phyloP scores from a whole-genome alignment of 78 protist genomes.

The Dictyostelium capitatum region DNA sequence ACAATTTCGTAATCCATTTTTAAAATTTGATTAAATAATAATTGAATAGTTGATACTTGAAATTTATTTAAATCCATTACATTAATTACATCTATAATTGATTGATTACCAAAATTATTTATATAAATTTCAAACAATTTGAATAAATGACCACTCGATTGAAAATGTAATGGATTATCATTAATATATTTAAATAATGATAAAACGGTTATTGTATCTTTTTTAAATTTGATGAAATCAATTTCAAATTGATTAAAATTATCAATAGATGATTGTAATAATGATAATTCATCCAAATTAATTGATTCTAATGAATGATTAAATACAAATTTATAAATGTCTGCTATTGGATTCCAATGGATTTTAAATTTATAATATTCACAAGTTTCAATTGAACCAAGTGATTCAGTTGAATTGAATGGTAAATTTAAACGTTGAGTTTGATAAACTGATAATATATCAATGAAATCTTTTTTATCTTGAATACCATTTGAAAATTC shows the following conservation, averaged over 20 bases:
- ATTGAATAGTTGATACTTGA: neutral
- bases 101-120: too few species aligned
- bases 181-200: too few species aligned
- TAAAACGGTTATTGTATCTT: too few species aligned
- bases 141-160: too few species aligned
- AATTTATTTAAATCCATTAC: neutral
- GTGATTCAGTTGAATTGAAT: neutral
- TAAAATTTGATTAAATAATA: neutral
- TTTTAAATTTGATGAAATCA: too few species aligned
- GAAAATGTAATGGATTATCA: too few species aligned
- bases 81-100: neutral
- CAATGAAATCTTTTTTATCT: conserved; percentile 15
- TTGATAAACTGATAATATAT: conserved; percentile 3
- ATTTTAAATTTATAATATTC: neutral
- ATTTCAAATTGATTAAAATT: too few species aligned
- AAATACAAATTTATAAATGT: conserved; percentile 7
- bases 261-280: neutral
- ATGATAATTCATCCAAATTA: neutral
- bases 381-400: conserved; percentile 4
- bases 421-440: neutral
- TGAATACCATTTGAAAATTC: neutral
- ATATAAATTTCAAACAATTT: too few species aligned
- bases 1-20: neutral
- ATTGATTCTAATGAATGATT: neutral
- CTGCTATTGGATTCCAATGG: conserved; percentile 5